Evolutionary conservation across 2,329 filamentous ascomycete genomes (phyloP).

Genomic region (Aspergillus pseudoterreus): DNA sequence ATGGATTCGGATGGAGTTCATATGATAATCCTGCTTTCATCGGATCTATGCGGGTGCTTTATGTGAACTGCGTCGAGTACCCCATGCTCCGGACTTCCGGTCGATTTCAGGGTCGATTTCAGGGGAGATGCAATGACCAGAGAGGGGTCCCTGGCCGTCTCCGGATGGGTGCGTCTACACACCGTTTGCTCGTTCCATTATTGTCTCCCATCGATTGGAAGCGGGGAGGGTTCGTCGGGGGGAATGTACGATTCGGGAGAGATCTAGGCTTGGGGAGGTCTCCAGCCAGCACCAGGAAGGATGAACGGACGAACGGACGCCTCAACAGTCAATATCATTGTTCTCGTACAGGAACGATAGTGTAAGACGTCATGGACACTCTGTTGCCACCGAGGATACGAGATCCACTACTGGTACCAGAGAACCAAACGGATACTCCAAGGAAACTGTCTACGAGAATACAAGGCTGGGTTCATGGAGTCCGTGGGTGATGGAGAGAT

Average conservation of each 20-base stretch:
- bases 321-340: constrained; percentile 1
- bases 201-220: background rate
- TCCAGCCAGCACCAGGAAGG: background rate
- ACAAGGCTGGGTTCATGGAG: background rate
- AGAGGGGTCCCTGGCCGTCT: background rate
- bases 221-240: background rate
- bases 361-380: constrained; percentile 10
- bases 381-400: constrained; percentile 6
- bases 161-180: background rate
- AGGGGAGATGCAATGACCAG: too few species aligned
- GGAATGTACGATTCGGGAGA: background rate
- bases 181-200: background rate
- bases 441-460: background rate
- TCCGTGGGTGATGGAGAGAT: too few species aligned
- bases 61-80: too few species aligned
- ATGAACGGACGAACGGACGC: background rate
- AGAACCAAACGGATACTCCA: background rate
- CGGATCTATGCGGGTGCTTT: background rate
- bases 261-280: background rate
- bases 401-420: constrained; percentile 4
- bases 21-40: background rate
- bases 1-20: too few species aligned
- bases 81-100: too few species aligned
- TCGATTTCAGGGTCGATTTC: too few species aligned
- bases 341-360: background rate